Evolutionary conservation across 2,329 filamentous ascomycete species (phyloP).

Genomic region (Neofusicoccum ribis): DNA sequence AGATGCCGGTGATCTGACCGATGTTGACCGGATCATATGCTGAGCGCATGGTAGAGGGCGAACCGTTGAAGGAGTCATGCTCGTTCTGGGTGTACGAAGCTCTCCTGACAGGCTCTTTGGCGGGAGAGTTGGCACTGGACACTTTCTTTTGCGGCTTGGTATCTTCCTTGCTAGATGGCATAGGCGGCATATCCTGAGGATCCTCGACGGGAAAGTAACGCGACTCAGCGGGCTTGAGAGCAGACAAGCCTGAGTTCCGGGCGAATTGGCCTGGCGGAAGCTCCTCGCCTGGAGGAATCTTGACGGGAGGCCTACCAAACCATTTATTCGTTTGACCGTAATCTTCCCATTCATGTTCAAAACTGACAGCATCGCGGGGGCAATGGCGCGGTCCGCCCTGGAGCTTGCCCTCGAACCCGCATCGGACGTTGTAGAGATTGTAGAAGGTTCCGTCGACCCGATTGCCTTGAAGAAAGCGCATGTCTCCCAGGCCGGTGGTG

Average conservation of each 20-base stretch:
- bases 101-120: not conserved
- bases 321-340: not conserved
- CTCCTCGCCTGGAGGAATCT: not conserved
- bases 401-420: not conserved
- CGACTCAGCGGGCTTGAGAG: not conserved
- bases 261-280: not conserved
- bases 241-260: not conserved
- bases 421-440: not conserved
- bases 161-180: not conserved
- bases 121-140: not conserved
- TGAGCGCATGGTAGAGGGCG: not conserved
- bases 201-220: slow-evolving; percentile 22
- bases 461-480: not conserved
- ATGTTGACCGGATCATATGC: not conserved
- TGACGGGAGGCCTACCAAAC: not conserved
- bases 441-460: not conserved
- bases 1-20: slow-evolving; percentile 44
- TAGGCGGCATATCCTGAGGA: not conserved
- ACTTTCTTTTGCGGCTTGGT: not conserved
- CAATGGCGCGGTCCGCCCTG: not conserved
- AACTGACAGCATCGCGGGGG: not conserved
- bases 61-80: not conserved
- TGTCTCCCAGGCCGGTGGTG: not conserved
- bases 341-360: not conserved
- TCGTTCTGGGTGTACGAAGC: not conserved